Base-by-base conservation (phyloP, 179 eudicot genomes). In the Corrigiola litoralis region DNA sequence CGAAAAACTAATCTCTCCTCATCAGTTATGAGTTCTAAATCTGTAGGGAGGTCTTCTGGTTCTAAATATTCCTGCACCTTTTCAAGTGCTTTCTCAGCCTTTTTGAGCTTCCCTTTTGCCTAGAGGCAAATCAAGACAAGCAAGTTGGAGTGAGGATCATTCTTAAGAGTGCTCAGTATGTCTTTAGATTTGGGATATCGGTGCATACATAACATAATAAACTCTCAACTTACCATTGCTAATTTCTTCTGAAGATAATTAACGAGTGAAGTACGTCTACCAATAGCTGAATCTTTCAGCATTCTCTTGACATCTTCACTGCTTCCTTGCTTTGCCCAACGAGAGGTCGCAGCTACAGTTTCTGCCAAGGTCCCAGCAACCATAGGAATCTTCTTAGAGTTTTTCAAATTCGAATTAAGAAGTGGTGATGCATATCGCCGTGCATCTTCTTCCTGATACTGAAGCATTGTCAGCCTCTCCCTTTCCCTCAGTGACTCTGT, bases 331-430 rank as follows among this genome's bases (percentile, higher is more conserved):
- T 82, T 86, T 57, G 80, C 92, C 96, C 96, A 88, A 31, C 82
- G 88, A 36, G 92, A 85, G 72, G 87, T 82, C 42, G 96, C 99
- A 33, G 92, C 99, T 63, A 83, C 72, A 11, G 99, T 95, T 75
- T 91, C 96, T 54, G 95, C 81, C 44, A 91, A 86, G 67, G 97
- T 95, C 33, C 99, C 99, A 6, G 99, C 97, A 74, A 95, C 92
- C 59, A 85, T 58, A 50, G 82, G 86, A 50, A 70, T 60, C 64
- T 72, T 60, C 64, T 72, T 79, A 21, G 63, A 33, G 48, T 71
- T 69, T 72, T 72, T 72, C 31, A 78, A 42, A 47, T 41, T 78
- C 68, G 78, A 46, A 44, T 61, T 62, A 46, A 85, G 68, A 48
- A 81, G 45, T 44, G 58, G 45, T 21, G 80, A 74, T 9, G 87